Conservation (phyloP, 1,284 basidiomycete species). For the Tremellales sp. region DNA sequence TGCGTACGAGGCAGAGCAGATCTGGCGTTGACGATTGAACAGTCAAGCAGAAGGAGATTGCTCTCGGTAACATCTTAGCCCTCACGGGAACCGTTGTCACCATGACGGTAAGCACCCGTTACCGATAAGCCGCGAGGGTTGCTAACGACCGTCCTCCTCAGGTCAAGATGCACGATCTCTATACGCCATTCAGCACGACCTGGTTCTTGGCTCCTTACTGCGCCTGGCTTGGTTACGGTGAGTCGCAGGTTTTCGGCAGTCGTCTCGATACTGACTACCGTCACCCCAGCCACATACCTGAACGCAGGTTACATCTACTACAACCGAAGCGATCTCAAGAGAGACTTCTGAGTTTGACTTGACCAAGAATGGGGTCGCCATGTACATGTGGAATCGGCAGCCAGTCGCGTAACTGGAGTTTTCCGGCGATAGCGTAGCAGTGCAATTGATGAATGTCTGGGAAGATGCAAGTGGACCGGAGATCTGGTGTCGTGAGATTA, state of each 20-base stretch:
- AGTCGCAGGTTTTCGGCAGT: constrained; percentile 13
- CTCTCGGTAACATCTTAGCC: constrained; percentile 60
- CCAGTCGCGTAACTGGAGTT: neutral
- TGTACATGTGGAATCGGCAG: neutral
- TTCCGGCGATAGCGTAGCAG: neutral
- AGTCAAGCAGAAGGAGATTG: constrained; percentile 54
- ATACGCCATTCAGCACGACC: constrained; percentile 55
- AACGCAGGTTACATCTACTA: constrained; percentile 55
- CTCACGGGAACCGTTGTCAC: constrained; percentile 61
- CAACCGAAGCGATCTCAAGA: constrained; percentile 24
- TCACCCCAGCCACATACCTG: constrained; percentile 56
- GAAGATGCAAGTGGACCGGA: neutral
- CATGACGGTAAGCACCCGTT: constrained; percentile 56
- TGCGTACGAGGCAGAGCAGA: constrained; percentile 3
- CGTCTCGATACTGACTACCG: constrained; percentile 1
- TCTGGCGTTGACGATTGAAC: constrained; percentile 8
- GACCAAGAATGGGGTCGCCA: neutral
- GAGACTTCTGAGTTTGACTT: constrained; percentile 1
- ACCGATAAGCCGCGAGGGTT: neutral
- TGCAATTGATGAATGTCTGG: too few relatives aligned
- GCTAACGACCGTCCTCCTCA: constrained; percentile 8
- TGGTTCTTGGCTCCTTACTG: constrained; percentile 63
- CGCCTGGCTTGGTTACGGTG: constrained; percentile 47
- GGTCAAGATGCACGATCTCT: constrained; percentile 55
- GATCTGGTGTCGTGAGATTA: neutral